Conservation (phyloP, 2,329 filamentous ascomycete species). For the Botrytis porri region DNA sequence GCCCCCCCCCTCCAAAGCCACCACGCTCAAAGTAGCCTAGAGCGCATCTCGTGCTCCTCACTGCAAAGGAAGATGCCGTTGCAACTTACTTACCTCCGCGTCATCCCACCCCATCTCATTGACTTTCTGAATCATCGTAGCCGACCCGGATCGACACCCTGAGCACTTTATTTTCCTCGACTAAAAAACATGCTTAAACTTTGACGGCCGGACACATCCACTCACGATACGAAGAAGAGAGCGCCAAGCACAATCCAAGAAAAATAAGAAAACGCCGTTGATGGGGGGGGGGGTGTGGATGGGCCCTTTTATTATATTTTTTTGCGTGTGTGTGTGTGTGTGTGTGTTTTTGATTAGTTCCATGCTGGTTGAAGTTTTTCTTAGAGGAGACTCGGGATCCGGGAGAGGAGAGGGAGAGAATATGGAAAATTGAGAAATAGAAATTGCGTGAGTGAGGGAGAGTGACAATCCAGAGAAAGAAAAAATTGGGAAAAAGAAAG, state of each 20-base stretch:
- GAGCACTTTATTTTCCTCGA: not conserved
- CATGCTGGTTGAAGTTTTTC: not conserved
- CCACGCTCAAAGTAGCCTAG: not conserved
- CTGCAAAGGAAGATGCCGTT: not conserved
- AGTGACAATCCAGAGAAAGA: not conserved
- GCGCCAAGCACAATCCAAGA: not conserved
- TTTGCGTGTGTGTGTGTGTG: too few relatives aligned
- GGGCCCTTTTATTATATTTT: not conserved
- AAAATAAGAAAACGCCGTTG: not conserved
- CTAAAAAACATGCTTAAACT: slow-evolving; percentile 17
- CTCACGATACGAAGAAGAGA: not conserved
- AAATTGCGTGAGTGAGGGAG: not conserved
- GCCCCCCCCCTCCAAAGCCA: too few relatives aligned
- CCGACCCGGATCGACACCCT: slow-evolving; percentile 2
- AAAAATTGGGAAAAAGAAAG: not conserved
- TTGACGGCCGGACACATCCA: not conserved
- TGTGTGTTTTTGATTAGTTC: not conserved
- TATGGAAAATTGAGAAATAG: not conserved
- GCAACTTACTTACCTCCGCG: not conserved
- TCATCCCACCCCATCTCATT: not conserved
- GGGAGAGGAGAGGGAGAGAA: not conserved
- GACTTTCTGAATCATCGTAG: not conserved
- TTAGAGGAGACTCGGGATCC: not conserved
- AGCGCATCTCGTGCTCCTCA: not conserved
- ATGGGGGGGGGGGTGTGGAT: not conserved